Base-by-base conservation (phyloP, 805 yeast genomes). In the Suhomyces tanzawaensis region DNA sequence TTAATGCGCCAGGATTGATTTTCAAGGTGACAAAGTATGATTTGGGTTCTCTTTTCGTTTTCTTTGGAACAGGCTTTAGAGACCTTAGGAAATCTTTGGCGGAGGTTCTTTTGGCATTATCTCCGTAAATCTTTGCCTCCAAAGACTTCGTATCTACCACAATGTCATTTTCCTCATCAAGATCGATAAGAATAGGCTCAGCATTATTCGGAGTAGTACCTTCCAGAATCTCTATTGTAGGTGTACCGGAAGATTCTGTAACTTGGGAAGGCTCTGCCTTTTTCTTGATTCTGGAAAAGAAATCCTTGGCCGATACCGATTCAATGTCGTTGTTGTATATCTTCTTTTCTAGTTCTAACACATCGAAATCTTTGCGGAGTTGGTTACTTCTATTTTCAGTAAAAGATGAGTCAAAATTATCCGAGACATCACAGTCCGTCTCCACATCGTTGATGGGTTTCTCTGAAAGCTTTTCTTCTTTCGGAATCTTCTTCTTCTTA, bases 51-150 rank as follows among this genome's bases (percentile, higher is more conserved):
- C 23, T 28, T 19, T 26, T 29, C 18, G 29, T 15, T 19, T 36
- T 33, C 19, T 25, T 32, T 15, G 31, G 17, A 21, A 27, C 9
- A 4, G 30, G 33, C 22, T 42, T 35, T 3, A 87, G 56, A 0
- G 86, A 74, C 45, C 77, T 81, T 46, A 76, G 73, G 3, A 79
- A 58, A 45, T 76, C 74, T 34, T 55, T 62, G 29, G 67, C 60
- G 9, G 66, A 53, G 0, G 62, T 48, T 26, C 57, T 35, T 40
- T 55, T 55, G 15, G 49, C 37, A 26, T 45, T 33, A 6, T 28
- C 35, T 17, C 47, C 42, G 30, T 36, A 58, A 4, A 58, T 47
- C 23, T 53, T 52, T 2, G 51, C 25, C 31, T 58, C 64, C n/a
- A 53, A 36, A 4, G 29, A 18, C 28, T 34, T 21, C n/a, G 39